Conservation (phyloP, 2,329 filamentous ascomycete genomes). For the Fusarium staphyleae region DNA sequence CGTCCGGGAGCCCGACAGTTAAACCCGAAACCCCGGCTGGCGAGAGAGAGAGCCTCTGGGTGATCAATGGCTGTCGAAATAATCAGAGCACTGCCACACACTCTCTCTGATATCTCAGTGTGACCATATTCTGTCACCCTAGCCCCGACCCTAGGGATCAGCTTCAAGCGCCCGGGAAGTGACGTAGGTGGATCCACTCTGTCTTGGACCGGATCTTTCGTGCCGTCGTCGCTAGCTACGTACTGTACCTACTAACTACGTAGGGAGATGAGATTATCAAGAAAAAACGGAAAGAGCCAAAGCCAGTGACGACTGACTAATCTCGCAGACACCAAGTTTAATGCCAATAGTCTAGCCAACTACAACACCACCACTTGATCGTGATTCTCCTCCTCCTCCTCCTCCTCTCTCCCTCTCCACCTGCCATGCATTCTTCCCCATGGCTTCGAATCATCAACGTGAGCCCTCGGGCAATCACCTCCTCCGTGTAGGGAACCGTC, state of each 20-base stretch:
- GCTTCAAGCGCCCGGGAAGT: neutral
- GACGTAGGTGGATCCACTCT: conserved; percentile 11
- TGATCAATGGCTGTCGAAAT: no score
- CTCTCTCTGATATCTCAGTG: no score
- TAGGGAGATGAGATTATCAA: no score
- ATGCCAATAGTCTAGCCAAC: neutral
- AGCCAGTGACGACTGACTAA: conserved; percentile 23
- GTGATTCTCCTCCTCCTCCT: neutral
- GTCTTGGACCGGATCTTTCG: neutral
- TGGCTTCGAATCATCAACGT: conserved; percentile 33
- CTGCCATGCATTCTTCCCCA: conserved; percentile 23
- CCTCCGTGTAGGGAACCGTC: conserved; percentile 4
- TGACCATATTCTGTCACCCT: no score
- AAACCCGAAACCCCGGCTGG: no score
- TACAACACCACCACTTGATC: neutral
- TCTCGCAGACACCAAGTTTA: conserved; percentile 13
- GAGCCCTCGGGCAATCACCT: conserved; percentile 29
- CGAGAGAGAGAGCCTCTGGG: no score
- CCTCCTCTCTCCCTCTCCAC: neutral
- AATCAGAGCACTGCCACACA: no score
- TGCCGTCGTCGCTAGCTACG: neutral
- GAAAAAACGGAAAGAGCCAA: no score
- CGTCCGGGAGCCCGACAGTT: no score
- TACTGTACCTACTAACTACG: neutral
- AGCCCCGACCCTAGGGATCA: neutral